These are phyloP conservation scores for Cytospora paraplurivora DNA, from an alignment of 2,329 filamentous ascomycete genomes.

Conservation along the genomic window DNA sequence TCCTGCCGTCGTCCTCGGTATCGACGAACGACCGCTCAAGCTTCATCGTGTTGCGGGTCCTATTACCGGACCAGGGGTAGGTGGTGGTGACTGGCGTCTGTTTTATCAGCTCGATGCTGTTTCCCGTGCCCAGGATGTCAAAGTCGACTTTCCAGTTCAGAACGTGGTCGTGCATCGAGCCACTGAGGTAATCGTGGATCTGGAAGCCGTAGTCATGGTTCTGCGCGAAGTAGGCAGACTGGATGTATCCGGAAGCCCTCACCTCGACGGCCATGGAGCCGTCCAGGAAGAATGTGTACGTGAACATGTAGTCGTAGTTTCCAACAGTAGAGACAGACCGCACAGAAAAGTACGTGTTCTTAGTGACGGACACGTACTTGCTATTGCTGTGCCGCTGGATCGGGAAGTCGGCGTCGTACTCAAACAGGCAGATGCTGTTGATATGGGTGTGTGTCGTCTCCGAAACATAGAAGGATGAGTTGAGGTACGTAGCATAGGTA, in stretches of 20 bases:
- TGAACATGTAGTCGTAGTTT: conserved; percentile 58
- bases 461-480: conserved; percentile 47
- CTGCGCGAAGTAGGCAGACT: conserved; percentile 48
- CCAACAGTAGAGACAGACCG: conserved; percentile 53
- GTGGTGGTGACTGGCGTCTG: conserved; percentile 37
- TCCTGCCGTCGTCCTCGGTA: conserved; percentile 45
- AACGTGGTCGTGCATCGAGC: conserved; percentile 58
- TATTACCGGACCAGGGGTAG: conserved; percentile 54
- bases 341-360: conserved; percentile 50
- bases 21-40: conserved; percentile 46
- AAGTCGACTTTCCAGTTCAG: conserved; percentile 58
- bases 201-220: conserved; percentile 52
- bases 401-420: conserved; percentile 51
- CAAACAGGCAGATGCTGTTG: conserved; percentile 59
- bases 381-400: conserved; percentile 51
- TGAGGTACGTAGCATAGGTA: conserved; percentile 51
- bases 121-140: conserved; percentile 51
- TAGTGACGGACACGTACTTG: conserved; percentile 47
- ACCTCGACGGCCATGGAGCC: conserved; percentile 55
- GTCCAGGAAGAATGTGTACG: conserved; percentile 54
- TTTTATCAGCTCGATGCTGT: conserved; percentile 44
- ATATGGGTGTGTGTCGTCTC: conserved; percentile 48
- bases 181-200: conserved; percentile 50
- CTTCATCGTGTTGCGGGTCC: conserved; percentile 54
- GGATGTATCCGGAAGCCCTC: conserved; percentile 57